A percentile compares a stretch with the other conserved stretches of the same genome.
Conservation (phyloP, 306 rosid species). For the Castanea crenata region DNA sequence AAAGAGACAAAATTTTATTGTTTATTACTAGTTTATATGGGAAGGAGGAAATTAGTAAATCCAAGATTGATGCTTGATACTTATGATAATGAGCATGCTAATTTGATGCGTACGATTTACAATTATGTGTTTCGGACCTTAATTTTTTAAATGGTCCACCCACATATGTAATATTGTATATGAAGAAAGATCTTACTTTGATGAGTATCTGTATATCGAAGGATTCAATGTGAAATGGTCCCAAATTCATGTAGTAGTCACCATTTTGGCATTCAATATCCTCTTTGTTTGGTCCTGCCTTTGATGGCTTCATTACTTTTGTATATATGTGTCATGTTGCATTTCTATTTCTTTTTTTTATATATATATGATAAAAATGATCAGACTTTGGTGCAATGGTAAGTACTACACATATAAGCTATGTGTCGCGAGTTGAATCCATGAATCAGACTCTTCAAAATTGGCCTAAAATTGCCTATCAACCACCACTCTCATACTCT, state of each 20-base stretch:
- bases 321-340: too few relatives aligned
- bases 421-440: too few relatives aligned
- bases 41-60: slow-evolving; percentile 29
- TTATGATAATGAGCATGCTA: slow-evolving; percentile 1
- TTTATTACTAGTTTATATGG: slow-evolving; percentile 26
- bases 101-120: slow-evolving; percentile 12
- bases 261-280: not conserved
- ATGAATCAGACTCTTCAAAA: too few relatives aligned
- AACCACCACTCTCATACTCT: too few relatives aligned
- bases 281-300: too few relatives aligned
- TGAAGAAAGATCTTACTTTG: slow-evolving; percentile 1
- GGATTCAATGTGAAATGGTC: not conserved
- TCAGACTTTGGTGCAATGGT: too few relatives aligned
- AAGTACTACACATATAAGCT: too few relatives aligned
- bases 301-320: too few relatives aligned
- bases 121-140: slow-evolving; percentile 31
- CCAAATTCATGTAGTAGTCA: not conserved
- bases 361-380: too few relatives aligned
- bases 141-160: slow-evolving; percentile 24
- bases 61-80: slow-evolving; percentile 8
- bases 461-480: too few relatives aligned
- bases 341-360: too few relatives aligned
- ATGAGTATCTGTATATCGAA: not conserved
- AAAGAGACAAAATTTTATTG: slow-evolving; percentile 40
- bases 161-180: not conserved